These are phyloP conservation scores for Cystobasidium tubakii DNA, from an alignment of 768 basidiomycete genomes.

Conservation along the genomic window DNA sequence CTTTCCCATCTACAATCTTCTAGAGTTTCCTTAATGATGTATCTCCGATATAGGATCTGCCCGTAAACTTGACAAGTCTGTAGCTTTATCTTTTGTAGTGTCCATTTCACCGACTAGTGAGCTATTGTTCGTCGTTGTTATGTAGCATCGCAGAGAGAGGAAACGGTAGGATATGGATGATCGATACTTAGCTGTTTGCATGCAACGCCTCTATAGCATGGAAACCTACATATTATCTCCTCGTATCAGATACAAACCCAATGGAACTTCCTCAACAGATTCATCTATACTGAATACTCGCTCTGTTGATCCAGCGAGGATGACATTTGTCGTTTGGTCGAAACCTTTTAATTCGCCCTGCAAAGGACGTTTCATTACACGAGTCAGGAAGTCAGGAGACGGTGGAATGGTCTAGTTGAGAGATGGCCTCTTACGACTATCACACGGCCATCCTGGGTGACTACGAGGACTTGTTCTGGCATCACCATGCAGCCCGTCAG, in stretches of 20 bases:
- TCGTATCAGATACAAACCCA: slow-evolving; percentile 94
- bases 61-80: slow-evolving; percentile 72
- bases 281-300: slow-evolving; percentile 85
- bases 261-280: slow-evolving; percentile 85
- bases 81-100: slow-evolving; percentile 69
- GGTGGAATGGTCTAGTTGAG: no score
- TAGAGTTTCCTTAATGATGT: slow-evolving; percentile 23
- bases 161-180: not conserved
- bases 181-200: not conserved
- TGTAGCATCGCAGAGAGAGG: not conserved
- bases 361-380: not conserved
- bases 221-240: slow-evolving; percentile 90
- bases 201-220: not conserved
- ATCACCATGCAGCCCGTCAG: not conserved
- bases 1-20: not conserved
- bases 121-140: slow-evolving; percentile 41
- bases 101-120: slow-evolving; percentile 53
- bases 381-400: no score
- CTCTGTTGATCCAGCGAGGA: slow-evolving; percentile 87
- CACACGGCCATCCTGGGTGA: slow-evolving; percentile 90
- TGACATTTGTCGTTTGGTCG: slow-evolving; percentile 93
- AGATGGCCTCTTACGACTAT: slow-evolving; percentile 87
- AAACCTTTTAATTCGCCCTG: slow-evolving; percentile 86
- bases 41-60: slow-evolving; percentile 69
- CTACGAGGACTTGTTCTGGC: slow-evolving; percentile 78